phyloP scores from a whole-genome alignment of 345 rosid genomes.

The Populus alba region DNA sequence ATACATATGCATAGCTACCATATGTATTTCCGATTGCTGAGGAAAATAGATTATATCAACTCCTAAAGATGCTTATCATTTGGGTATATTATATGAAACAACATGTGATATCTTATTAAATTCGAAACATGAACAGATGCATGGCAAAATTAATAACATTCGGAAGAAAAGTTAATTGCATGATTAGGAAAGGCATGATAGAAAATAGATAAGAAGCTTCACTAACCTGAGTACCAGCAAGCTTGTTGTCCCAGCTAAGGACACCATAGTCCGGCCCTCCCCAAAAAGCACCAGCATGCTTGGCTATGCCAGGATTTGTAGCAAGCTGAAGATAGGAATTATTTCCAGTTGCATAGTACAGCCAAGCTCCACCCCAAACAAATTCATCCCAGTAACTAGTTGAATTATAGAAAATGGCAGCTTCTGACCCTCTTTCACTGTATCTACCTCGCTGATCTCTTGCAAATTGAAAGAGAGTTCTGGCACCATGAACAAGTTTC shows the following conservation, averaged over 20 bases:
- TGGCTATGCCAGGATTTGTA: slow-evolving; percentile 68
- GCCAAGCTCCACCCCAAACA: slow-evolving; percentile 93
- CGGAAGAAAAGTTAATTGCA: neutral
- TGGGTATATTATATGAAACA: neutral
- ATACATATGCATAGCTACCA: neutral
- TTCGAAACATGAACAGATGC: neutral
- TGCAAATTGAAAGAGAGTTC: slow-evolving; percentile 61
- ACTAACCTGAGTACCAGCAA: slow-evolving; percentile 86
- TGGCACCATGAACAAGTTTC: slow-evolving; percentile 92
- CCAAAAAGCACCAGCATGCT: slow-evolving; percentile 92
- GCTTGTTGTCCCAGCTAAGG: slow-evolving; percentile 99
- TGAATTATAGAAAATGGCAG: slow-evolving; percentile 74
- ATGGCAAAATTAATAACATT: neutral
- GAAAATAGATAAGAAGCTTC: neutral
- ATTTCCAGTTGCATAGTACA: slow-evolving; percentile 93
- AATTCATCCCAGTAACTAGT: slow-evolving; percentile 92
- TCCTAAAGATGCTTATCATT: neutral
- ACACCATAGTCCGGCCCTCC: slow-evolving; percentile 87
- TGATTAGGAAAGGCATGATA: neutral
- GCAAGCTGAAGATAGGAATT: slow-evolving; percentile 66
- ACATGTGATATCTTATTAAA: neutral
- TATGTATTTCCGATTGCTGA: neutral
- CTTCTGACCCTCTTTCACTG: slow-evolving; percentile 63
- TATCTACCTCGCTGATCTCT: slow-evolving; percentile 76
- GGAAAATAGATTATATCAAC: neutral